Evolutionary conservation across 2,329 filamentous ascomycete genomes (phyloP).

Genomic region (Claviceps spartinae): DNA sequence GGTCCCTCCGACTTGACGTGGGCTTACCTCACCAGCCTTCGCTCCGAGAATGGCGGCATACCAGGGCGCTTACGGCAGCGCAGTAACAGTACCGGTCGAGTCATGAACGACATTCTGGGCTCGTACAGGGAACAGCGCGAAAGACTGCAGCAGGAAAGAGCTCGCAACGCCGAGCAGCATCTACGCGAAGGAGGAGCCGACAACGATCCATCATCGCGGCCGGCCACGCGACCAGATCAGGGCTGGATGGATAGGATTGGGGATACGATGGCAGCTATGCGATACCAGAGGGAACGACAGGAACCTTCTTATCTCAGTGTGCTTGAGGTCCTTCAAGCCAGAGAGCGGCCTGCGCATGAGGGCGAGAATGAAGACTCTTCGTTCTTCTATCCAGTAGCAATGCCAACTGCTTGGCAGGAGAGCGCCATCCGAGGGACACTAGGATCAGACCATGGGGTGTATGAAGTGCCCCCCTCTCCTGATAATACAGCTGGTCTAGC

Average conservation of each 20-base stretch:
- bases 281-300: slow-evolving; percentile 23
- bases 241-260: slow-evolving; percentile 20
- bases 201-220: background rate
- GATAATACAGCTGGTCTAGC: slow-evolving; percentile 48
- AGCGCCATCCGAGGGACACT: slow-evolving; percentile 20
- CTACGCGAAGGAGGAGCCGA: slow-evolving; percentile 14
- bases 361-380: slow-evolving; percentile 23
- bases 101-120: slow-evolving; percentile 25
- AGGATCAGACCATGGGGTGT: slow-evolving; percentile 24
- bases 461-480: slow-evolving; percentile 31
- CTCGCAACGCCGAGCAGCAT: slow-evolving; percentile 20
- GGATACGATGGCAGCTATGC: slow-evolving; percentile 22
- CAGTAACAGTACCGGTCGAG: slow-evolving; percentile 22
- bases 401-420: slow-evolving; percentile 26
- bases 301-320: slow-evolving; percentile 23
- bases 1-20: slow-evolving; percentile 9
- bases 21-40: slow-evolving; percentile 10
- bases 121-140: slow-evolving; percentile 25
- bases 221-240: slow-evolving; percentile 14
- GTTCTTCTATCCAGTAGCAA: slow-evolving; percentile 23
- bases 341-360: slow-evolving; percentile 18
- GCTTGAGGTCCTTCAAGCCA: slow-evolving; percentile 23
- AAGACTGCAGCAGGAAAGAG: slow-evolving; percentile 19
- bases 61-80: slow-evolving; percentile 21
- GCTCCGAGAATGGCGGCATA: slow-evolving; percentile 13